Percentiles rank a stretch among this genome's conserved stretches.
phyloP scores from a whole-genome alignment of 352 stramenopile species.

The Phytophthora rubi region DNA sequence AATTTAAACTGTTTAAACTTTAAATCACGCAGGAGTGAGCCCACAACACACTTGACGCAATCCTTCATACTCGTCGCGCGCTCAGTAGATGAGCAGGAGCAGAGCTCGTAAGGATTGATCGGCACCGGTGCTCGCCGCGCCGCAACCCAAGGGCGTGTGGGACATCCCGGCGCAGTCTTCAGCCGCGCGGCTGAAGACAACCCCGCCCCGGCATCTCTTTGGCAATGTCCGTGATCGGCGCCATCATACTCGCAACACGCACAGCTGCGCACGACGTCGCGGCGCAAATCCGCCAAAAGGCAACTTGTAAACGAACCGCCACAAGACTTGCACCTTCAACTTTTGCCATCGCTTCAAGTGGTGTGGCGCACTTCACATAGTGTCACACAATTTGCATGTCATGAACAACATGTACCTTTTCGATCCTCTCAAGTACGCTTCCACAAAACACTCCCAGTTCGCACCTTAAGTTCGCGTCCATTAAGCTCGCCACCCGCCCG shows the following conservation, averaged over 20 bases:
- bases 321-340: slow-evolving; percentile 3
- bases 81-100: slow-evolving; percentile 4
- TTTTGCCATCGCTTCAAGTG: neutral
- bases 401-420: slow-evolving; percentile 5
- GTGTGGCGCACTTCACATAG: neutral
- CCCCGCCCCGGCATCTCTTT: neutral
- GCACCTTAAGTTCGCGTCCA: slow-evolving; percentile 24
- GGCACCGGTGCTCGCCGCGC: slow-evolving; percentile 1
- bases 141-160: slow-evolving; percentile 8
- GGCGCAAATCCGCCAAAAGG: slow-evolving; percentile 1
- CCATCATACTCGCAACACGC: neutral
- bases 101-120: slow-evolving; percentile 10
- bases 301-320: slow-evolving; percentile 2
- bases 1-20: too few relatives aligned
- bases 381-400: neutral
- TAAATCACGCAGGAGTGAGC: neutral
- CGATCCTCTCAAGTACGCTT: slow-evolving; percentile 1
- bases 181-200: neutral
- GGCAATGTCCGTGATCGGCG: neutral
- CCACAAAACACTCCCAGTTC: too few relatives aligned
- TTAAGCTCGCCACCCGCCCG: neutral
- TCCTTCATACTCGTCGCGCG: neutral
- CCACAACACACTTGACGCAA: neutral
- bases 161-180: slow-evolving; percentile 6
- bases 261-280: slow-evolving; percentile 8